These are phyloP conservation scores for Flagelloscypha sp. DNA, from an alignment of 768 basidiomycete species.

Conservation along the genomic window DNA sequence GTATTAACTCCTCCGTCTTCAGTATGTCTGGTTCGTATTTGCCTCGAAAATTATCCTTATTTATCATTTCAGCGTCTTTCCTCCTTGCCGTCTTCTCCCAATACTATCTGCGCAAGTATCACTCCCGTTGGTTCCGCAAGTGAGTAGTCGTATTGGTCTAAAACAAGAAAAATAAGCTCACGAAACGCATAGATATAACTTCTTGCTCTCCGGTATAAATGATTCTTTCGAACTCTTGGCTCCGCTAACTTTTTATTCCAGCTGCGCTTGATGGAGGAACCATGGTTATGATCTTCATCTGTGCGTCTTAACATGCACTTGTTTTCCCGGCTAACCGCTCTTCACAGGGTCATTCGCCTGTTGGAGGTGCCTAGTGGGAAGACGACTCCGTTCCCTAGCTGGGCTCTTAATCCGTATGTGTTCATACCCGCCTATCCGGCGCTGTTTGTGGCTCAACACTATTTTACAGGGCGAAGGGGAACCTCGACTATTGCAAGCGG, in stretches of 20 bases:
- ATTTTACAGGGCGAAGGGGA: constrained; percentile 15
- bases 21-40: constrained; percentile 20
- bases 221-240: no score
- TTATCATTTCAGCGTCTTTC: constrained; percentile 26
- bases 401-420: constrained; percentile 32
- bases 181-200: no score
- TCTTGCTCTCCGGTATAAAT: constrained; percentile 37
- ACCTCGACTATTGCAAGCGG: constrained; percentile 17
- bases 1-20: constrained; percentile 49
- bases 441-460: constrained; percentile 6
- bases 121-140: constrained; percentile 39
- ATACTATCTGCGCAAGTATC: constrained; percentile 34
- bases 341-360: constrained; percentile 15
- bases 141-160: no score
- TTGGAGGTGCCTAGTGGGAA: constrained; percentile 35
- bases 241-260: no score
- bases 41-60: constrained; percentile 20
- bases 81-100: constrained; percentile 38
- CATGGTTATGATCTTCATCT: constrained; percentile 37
- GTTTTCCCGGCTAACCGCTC: neutral
- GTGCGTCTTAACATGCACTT: constrained; percentile 26
- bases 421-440: constrained; percentile 2
- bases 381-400: constrained; percentile 26
- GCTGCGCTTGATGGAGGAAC: constrained; percentile 49
- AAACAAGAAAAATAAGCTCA: no score